Base-by-base conservation (phyloP, 179 eudicot genomes). In the Heliamphora pulchella region DNA sequence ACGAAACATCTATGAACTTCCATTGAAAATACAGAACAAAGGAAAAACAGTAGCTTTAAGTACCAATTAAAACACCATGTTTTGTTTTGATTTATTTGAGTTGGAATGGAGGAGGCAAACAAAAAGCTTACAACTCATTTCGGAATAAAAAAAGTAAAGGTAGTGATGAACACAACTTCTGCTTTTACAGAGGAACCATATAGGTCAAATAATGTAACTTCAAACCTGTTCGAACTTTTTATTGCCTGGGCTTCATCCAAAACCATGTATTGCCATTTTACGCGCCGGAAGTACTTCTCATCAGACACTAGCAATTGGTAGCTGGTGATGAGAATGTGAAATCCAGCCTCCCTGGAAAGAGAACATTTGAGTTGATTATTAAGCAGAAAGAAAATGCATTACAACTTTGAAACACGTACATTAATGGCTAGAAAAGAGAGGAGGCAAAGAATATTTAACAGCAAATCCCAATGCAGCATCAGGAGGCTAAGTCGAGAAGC, bases 171-270 rank as follows among this genome's bases (percentile, higher is more conserved):
- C 74, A 1, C 41, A 18, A 4, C 53, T 31, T 31, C 9, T 53
- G 39, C 74, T 53, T 67, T 20, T 67, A 51, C 11, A 69, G 57
- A 57, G 5, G 20, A 69, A 79, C 22, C 73, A 78, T 67, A 51
- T 47, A 67, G 43, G 13, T 39, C 64, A 17, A 66, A 9, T 10
- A 3, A 67, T 57, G 74, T 13, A 64, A 44, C 17, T 51, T 41
- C 84, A 81, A 83, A 91, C 98, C 98, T 95, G 85, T 82, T 88
- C 51, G 99, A 85, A 85, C 94, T 96, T 91, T 96, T 96, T 73
- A 96, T 96, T 78, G 99, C 99, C 80, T 96, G 99, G 67, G 99
- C 99, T 86, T 96, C 99, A 87, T 96, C 99, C 78, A 96, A 83
- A 59, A 95, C 97, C 99, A 96, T 96, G 85, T 92, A 96, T 83